phyloP scores from a whole-genome alignment of 352 stramenopile genomes.

The Pythium pyrilobum region DNA sequence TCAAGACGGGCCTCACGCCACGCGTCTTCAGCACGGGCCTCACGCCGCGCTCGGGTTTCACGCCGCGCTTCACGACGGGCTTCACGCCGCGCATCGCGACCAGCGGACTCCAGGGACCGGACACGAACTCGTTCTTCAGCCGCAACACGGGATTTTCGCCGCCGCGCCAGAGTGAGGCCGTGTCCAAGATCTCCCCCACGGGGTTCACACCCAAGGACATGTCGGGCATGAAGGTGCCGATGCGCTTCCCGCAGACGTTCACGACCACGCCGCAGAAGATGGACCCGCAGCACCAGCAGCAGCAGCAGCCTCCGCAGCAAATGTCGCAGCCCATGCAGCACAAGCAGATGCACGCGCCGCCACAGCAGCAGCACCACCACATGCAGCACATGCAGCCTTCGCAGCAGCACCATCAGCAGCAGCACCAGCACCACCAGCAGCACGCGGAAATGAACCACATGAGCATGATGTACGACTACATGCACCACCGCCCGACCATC shows the following conservation, averaged over 20 bases:
- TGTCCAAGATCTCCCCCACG: slow-evolving; percentile 72
- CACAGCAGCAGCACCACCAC: slow-evolving; percentile 33
- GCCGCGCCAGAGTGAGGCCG: slow-evolving; percentile 32
- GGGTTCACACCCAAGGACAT: slow-evolving; percentile 79
- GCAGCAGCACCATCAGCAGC: slow-evolving; percentile 10
- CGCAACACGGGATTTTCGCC: slow-evolving; percentile 48
- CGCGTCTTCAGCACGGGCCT: slow-evolving; percentile 77
- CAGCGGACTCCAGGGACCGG: slow-evolving; percentile 22
- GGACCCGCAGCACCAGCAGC: slow-evolving; percentile 33
- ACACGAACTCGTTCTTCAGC: slow-evolving; percentile 43
- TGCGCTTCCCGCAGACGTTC: slow-evolving; percentile 66
- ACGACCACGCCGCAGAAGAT: slow-evolving; percentile 55
- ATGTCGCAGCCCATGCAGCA: slow-evolving; percentile 39
- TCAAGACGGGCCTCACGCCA: slow-evolving; percentile 80
- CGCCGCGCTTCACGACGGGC: slow-evolving; percentile 69
- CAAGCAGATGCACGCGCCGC: slow-evolving; percentile 40
- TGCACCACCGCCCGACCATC: slow-evolving; percentile 62
- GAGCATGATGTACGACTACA: slow-evolving; percentile 88
- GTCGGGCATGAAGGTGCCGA: slow-evolving; percentile 61
- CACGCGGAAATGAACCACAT: slow-evolving; percentile 58
- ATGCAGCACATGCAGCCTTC: slow-evolving; percentile 27
- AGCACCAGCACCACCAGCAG: slow-evolving; percentile 36
- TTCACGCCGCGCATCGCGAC: slow-evolving; percentile 73
- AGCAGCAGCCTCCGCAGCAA: slow-evolving; percentile 27
- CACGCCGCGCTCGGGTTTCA: slow-evolving; percentile 78